A percentile compares a stretch with the other conserved stretches of the same genome.
Conservation (phyloP, 345 rosid species). For the Trapa incisa region DNA sequence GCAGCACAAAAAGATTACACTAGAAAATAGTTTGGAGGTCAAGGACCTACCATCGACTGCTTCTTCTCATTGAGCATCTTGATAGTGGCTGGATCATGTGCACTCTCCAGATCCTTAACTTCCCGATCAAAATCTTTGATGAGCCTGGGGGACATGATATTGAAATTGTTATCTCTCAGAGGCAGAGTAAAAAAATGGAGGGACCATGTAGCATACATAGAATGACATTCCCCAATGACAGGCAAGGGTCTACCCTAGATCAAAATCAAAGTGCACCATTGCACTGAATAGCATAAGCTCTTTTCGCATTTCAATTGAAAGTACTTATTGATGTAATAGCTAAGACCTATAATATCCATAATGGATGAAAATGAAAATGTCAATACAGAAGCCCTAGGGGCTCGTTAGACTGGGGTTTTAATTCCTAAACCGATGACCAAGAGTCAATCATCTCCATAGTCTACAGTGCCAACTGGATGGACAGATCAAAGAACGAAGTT, state of each 20-base stretch:
- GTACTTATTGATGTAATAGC: not conserved
- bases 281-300: not conserved
- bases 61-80: constrained; percentile 67
- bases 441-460: not conserved
- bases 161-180: not conserved
- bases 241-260: not conserved
- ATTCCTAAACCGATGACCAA: not conserved
- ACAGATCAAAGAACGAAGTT: not conserved
- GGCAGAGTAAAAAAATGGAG: not conserved
- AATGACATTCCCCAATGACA: not conserved
- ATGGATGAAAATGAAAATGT: not conserved
- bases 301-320: not conserved
- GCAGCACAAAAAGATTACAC: not conserved
- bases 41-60: constrained; percentile 58
- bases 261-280: not conserved
- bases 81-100: constrained; percentile 51
- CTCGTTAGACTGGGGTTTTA: not conserved
- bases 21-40: not conserved
- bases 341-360: not conserved
- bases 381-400: not conserved
- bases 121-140: constrained; percentile 85
- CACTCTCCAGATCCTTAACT: constrained; percentile 54
- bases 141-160: constrained; percentile 43
- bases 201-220: not conserved
- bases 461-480: not conserved